phyloP scores from a whole-genome alignment of 192 early-diverging fungal species.

The Coemansia guatemalensis region DNA sequence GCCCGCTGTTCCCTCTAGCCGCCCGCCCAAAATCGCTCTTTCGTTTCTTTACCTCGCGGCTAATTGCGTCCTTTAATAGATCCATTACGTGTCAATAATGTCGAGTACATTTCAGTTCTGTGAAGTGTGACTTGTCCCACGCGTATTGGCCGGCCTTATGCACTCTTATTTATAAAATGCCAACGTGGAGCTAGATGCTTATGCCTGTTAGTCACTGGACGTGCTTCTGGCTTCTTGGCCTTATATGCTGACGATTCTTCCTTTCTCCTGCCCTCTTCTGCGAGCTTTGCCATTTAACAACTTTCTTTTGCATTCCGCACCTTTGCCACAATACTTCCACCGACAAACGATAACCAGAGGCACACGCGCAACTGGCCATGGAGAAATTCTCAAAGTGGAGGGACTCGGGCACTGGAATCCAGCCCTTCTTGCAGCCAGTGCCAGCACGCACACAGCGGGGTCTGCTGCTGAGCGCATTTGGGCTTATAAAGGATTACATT shows the following conservation, averaged over 20 bases:
- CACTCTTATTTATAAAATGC: no score
- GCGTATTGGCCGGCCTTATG: no score
- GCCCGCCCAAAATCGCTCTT: constrained; percentile 53
- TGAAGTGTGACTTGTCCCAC: no score
- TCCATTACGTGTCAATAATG: constrained; percentile 51
- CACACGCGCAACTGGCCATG: constrained; percentile 44
- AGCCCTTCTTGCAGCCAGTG: constrained; percentile 80
- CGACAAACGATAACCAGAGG: no score
- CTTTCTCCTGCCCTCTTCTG: no score
- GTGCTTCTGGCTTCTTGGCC: no score
- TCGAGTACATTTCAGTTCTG: background rate
- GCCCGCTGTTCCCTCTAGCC: constrained; percentile 14
- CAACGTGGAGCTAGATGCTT: no score
- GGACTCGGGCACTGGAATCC: constrained; percentile 84
- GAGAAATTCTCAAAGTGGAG: constrained; percentile 90
- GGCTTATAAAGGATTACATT: constrained; percentile 18
- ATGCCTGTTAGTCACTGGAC: no score
- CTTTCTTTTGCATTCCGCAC: no score
- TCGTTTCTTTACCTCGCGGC: constrained; percentile 65
- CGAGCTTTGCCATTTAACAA: no score
- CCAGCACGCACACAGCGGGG: constrained; percentile 34
- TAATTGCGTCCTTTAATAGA: constrained; percentile 66
- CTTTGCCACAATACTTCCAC: no score
- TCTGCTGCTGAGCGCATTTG: constrained; percentile 9
- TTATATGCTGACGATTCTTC: no score